phyloP scores from a whole-genome alignment of 2,329 filamentous ascomycete genomes.

The Oidium heveae region DNA sequence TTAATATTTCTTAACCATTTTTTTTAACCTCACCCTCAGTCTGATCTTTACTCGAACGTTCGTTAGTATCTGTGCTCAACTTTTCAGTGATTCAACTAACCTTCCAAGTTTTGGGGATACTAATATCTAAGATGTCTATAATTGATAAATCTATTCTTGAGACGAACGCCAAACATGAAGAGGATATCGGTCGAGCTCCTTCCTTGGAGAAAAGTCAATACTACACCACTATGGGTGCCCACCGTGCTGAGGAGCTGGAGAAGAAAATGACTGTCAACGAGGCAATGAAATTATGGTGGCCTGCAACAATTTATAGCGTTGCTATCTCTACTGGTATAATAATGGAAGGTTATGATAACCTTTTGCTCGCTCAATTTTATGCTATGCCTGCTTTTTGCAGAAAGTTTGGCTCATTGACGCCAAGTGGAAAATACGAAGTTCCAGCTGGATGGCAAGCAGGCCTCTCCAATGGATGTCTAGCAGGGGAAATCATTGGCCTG shows the following conservation, averaged over 20 bases:
- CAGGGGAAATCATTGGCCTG: no score
- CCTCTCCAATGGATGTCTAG: slow-evolving; percentile 1
- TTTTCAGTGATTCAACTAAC: no score
- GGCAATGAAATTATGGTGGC: slow-evolving; percentile 61
- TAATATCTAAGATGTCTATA: no score
- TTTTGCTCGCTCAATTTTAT: slow-evolving; percentile 2
- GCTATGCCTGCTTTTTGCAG: slow-evolving; percentile 13
- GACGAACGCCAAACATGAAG: not conserved
- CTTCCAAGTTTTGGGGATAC: no score
- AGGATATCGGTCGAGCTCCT: not conserved
- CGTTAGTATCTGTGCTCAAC: no score
- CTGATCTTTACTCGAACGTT: no score
- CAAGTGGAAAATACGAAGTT: slow-evolving; percentile 5
- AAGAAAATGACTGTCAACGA: slow-evolving; percentile 48
- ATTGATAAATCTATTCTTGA: not conserved
- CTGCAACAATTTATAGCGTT: slow-evolving; percentile 62
- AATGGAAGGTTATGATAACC: slow-evolving; percentile 65
- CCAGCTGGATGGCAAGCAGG: slow-evolving; percentile 1
- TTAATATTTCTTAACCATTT: no score
- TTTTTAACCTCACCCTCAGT: no score
- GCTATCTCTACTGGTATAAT: slow-evolving; percentile 75
- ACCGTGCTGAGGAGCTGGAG: slow-evolving; percentile 29
- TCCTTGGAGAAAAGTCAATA: not conserved
- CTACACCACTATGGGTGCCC: not conserved
- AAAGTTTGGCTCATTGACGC: slow-evolving; percentile 15